Percentiles rank a stretch among this genome's conserved stretches.
phyloP scores from a whole-genome alignment of 257 asterid genomes.

The Solanum dulcamara region DNA sequence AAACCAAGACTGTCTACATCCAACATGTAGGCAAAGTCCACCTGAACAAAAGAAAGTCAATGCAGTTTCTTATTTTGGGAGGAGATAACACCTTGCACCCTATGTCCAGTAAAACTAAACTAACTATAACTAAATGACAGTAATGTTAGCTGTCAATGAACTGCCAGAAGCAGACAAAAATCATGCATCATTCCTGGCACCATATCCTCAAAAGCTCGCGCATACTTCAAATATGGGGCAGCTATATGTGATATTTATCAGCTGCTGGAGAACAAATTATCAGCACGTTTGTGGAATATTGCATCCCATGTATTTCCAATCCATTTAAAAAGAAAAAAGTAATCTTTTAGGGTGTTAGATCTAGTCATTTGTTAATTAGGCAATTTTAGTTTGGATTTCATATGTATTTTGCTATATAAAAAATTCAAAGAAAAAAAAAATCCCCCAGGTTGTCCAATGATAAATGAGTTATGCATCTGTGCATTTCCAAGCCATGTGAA shows the following conservation, averaged over 20 bases:
- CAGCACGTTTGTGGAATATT: not conserved
- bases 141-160: not conserved
- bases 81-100: not conserved
- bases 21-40: slow-evolving; percentile 69
- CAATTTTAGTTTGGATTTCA: not conserved
- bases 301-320: not conserved
- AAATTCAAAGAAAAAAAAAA: not conserved
- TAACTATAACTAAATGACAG: not conserved
- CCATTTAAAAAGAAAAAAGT: not conserved
- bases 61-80: not conserved
- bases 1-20: slow-evolving; percentile 89
- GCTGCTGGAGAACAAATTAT: not conserved
- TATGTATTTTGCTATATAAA: not conserved
- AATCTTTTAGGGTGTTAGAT: not conserved
- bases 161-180: not conserved
- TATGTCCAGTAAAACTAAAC: not conserved
- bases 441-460: not conserved
- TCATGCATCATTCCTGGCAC: not conserved
- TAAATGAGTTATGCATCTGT: not conserved
- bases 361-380: not conserved
- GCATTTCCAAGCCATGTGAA: not conserved
- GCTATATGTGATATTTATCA: not conserved
- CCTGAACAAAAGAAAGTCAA: slow-evolving; percentile 32
- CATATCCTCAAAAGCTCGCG: not conserved
- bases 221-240: not conserved